A percentile compares a stretch with the other conserved stretches of the same genome.
Evolutionary conservation across 257 asterid species (phyloP).

Genomic region (Orobanche coerulescens): DNA sequence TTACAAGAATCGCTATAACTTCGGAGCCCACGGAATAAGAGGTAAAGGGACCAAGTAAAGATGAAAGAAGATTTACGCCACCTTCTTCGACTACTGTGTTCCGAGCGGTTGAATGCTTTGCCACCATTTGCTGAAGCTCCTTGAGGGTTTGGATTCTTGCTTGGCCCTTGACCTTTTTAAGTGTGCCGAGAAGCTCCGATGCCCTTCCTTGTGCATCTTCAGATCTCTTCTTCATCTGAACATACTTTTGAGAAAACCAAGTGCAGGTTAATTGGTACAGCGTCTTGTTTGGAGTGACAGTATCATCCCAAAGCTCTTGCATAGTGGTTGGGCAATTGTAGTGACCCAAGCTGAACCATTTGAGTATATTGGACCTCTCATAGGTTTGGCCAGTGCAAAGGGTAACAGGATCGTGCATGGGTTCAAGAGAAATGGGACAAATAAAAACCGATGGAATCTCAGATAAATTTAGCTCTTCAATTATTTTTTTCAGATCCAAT

Average conservation of each 20-base stretch:
- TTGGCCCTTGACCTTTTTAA: conserved; percentile 64
- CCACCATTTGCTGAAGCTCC: conserved; percentile 45
- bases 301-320: conserved; percentile 75
- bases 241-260: conserved; percentile 75
- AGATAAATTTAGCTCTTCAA: not conserved
- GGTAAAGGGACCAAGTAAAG: conserved; percentile 58
- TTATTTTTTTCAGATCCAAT: conserved; percentile 1
- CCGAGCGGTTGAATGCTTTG: conserved; percentile 42
- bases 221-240: conserved; percentile 54
- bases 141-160: conserved; percentile 51
- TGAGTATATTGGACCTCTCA: conserved; percentile 55
- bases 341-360: conserved; percentile 56
- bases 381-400: conserved; percentile 86
- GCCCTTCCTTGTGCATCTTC: conserved; percentile 78
- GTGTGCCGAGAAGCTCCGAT: conserved; percentile 49
- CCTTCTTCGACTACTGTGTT: conserved; percentile 48
- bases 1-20: conserved; percentile 52
- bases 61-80: conserved; percentile 44
- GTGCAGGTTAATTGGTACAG: conserved; percentile 47
- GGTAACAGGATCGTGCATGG: conserved; percentile 76
- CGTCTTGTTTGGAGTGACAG: conserved; percentile 61
- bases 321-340: conserved; percentile 66
- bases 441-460: conserved; percentile 27
- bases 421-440: conserved; percentile 72
- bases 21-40: conserved; percentile 67